Evolutionary conservation across 495 filamentous ascomycete species (phyloP), one percentile per base, ranked within the genome.

Genomic region (Aspergillus panamensis): DNA sequence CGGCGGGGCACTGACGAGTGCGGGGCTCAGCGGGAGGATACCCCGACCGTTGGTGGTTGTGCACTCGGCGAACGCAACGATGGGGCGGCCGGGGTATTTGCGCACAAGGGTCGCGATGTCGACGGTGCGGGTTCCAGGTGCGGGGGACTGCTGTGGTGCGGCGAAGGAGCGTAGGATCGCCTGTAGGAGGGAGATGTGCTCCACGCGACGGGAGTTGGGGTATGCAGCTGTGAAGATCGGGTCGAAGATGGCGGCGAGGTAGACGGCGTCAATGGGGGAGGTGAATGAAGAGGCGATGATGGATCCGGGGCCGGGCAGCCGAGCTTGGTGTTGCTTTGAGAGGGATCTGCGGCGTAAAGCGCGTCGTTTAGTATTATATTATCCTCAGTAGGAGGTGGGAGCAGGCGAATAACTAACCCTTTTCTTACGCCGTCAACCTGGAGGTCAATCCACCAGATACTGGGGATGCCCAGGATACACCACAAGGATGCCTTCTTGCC

Each of bases 401-500:
- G 40, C 10, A 32, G 8, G 13, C 30, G 42, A 16, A 16, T 1
- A 45, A 73, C 74, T 50, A 62, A 87, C 78, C 94, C 94, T 77
- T 90, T 91, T 72, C 87, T 87, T 35, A 99, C 94, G 31, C 92
- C 91, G 68, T 97, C 94, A 42, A 99, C 87, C 64, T 97, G 92
- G 1, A 99, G 78, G 72, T 97, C 94, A 49, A 96, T 87, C 92
- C 93, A 97, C 93, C 94, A 97, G 37, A 97, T 86, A 17, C 92
- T 92, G 0, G 91, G 89, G 20, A 92, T 86, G 31, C 84, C 86
- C 16, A 99, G 80, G 43, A 97, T 82, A 47, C 84, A 79, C 93
- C 95, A 97, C 30, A 97, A 68, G 39, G 87, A 79, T 14, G 91
- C 85, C 71, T 96, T 97, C 67, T 90, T 89, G 12, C 80, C 72